phyloP scores from a whole-genome alignment of 2,329 filamentous ascomycete species.

The Colletotrichum sp. region DNA sequence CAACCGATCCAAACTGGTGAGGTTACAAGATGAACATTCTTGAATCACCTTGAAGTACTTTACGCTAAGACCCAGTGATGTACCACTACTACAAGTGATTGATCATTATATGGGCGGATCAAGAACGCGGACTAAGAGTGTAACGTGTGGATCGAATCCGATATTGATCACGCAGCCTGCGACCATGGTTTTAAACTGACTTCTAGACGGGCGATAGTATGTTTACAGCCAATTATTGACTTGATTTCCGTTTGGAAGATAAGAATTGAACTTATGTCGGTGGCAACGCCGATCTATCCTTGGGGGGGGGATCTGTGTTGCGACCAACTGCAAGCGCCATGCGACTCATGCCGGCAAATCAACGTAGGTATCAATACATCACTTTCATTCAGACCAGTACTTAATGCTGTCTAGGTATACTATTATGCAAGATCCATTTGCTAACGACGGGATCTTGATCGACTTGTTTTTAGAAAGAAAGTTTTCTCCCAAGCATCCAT shows the following conservation, averaged over 20 bases:
- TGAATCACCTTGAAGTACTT: background rate
- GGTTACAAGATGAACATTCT: background rate
- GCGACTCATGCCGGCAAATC: too few relatives aligned
- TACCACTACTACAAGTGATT: background rate
- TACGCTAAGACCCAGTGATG: background rate
- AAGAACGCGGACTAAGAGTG: too few relatives aligned
- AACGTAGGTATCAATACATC: background rate
- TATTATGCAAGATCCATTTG: background rate
- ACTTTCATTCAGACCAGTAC: background rate
- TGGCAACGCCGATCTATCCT: too few relatives aligned
- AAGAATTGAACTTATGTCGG: too few relatives aligned
- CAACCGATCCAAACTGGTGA: background rate
- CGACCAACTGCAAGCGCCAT: too few relatives aligned
- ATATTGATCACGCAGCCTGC: too few relatives aligned
- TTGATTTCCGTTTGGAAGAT: too few relatives aligned
- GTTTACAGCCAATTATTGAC: too few relatives aligned
- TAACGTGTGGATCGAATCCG: too few relatives aligned
- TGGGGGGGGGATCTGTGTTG: too few relatives aligned
- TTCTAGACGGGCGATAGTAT: too few relatives aligned
- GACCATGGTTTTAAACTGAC: too few relatives aligned
- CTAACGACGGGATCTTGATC: background rate
- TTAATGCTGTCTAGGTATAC: background rate
- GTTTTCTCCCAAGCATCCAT: background rate
- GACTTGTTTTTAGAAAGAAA: accelerated
- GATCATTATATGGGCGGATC: background rate